Evolutionary conservation across 2,329 filamentous ascomycete genomes (phyloP), one percentile per base, ranked within the genome.

Genomic region (Didymella glomerata): DNA sequence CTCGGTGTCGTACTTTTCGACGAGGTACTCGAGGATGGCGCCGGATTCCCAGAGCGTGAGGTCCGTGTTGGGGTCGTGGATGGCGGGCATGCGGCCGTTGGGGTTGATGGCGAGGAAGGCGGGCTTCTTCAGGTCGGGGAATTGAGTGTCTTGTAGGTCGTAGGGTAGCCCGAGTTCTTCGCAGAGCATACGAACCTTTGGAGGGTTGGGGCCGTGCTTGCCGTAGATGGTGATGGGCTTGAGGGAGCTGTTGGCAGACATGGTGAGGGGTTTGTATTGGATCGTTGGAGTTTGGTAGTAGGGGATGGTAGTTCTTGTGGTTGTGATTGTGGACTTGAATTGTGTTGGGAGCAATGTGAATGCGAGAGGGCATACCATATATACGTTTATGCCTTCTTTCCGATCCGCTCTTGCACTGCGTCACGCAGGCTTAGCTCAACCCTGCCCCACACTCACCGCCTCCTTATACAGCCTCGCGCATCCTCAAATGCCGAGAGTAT

Each of bases 111-210:
- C 68, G 34, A 76, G 66, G 70, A 75, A 84, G 2, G 71, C 67
- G 6, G 73, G 68, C 11, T 70, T 67, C 61, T 83, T 83, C 27
- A 83, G 54, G 6, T 79, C 76, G 16, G 68, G 16, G 56, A 80
- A 77, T 8, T 70, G 63, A 51, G 78, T 69, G 45, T 72, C 63
- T 32, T 76, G 67, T 44, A 70, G 68, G 46, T 78, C 74, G 66
- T 80, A 79, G 5, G 77, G 76, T 20, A 84, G 27, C 4, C 60
- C 59, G 38, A 83, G 79, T 62, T 82, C 80, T 47, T 80, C 75
- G 45, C 81, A 71, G 40, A 83, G 56, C 51, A 83, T 77, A 54
- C 74, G 71, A 11, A 84, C 77, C 67, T 83, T 83, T 62, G 72
- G 73, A 24, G 78, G 78, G 65, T 80, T 81, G 42, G 78, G 77